Evolutionary conservation across 805 yeast genomes (phyloP).

Genomic region (Maudiozyma pseudohumilis): DNA sequence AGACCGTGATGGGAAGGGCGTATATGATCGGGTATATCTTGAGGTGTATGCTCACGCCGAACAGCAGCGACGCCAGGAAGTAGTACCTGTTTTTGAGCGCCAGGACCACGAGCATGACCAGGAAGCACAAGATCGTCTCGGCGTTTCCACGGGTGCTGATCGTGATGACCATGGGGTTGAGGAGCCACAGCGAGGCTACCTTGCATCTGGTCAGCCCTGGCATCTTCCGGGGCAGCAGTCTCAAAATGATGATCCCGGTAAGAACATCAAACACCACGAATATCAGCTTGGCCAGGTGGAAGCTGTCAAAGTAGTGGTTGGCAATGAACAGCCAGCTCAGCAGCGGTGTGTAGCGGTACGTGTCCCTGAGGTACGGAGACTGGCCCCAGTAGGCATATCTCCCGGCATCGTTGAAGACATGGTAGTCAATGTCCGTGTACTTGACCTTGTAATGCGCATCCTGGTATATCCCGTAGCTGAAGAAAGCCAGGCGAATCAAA

Average conservation of each 20-base stretch:
- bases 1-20: slow-evolving; percentile 52
- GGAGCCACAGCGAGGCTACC: slow-evolving; percentile 53
- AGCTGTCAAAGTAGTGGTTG: slow-evolving; percentile 37
- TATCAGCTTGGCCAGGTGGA: slow-evolving; percentile 69
- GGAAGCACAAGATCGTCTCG: slow-evolving; percentile 76
- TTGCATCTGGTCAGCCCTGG: not conserved
- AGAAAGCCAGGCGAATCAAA: slow-evolving; percentile 48
- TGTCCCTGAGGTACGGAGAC: slow-evolving; percentile 77
- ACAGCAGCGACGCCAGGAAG: slow-evolving; percentile 36
- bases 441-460: slow-evolving; percentile 69
- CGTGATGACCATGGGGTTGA: slow-evolving; percentile 91
- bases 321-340: slow-evolving; percentile 78
- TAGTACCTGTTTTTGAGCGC: slow-evolving; percentile 29
- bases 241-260: slow-evolving; percentile 59
- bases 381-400: slow-evolving; percentile 44
- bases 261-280: slow-evolving; percentile 71
- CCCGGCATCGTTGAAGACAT: slow-evolving; percentile 91
- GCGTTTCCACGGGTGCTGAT: slow-evolving; percentile 91
- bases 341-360: slow-evolving; percentile 89
- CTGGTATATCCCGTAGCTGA: slow-evolving; percentile 76
- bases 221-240: slow-evolving; percentile 26
- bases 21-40: slow-evolving; percentile 89
- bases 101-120: slow-evolving; percentile 53
- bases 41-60: slow-evolving; percentile 80
- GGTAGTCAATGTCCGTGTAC: slow-evolving; percentile 90